Evolutionary conservation across 805 yeast genomes (phyloP).

Genomic region (Kazachstania viticola): DNA sequence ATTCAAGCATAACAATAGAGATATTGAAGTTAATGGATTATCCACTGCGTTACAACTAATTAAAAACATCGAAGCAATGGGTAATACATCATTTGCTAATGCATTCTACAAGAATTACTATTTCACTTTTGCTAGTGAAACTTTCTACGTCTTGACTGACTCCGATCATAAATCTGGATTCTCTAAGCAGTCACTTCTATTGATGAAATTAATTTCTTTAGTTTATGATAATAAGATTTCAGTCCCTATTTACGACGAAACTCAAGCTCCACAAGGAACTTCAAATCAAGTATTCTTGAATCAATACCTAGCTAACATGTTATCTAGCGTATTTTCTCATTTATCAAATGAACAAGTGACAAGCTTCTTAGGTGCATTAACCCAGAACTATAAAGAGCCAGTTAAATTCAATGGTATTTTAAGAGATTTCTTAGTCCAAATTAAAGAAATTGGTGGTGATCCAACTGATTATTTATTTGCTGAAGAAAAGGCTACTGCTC

Average conservation of each 20-base stretch:
- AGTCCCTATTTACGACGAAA: slow-evolving; percentile 69
- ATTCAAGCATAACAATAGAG: slow-evolving; percentile 91
- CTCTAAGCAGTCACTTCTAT: slow-evolving; percentile 70
- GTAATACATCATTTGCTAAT: slow-evolving; percentile 57
- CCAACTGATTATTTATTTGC: slow-evolving; percentile 89
- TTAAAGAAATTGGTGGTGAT: slow-evolving; percentile 91
- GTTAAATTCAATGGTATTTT: slow-evolving; percentile 69
- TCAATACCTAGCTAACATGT: slow-evolving; percentile 70
- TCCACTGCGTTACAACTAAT: slow-evolving; percentile 73
- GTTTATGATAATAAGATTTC: slow-evolving; percentile 67
- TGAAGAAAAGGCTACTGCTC: slow-evolving; percentile 78
- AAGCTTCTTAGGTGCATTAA: slow-evolving; percentile 68
- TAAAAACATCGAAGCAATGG: slow-evolving; percentile 71
- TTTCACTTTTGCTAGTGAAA: slow-evolving; percentile 81
- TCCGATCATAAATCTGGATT: slow-evolving; percentile 97
- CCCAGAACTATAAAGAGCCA: slow-evolving; percentile 61
- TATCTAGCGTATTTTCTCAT: slow-evolving; percentile 86
- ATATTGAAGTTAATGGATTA: slow-evolving; percentile 88
- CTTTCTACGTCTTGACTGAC: slow-evolving; percentile 88
- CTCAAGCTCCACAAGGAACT: slow-evolving; percentile 77
- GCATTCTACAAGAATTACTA: slow-evolving; percentile 84
- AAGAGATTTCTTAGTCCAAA: slow-evolving; percentile 93
- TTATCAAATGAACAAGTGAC: slow-evolving; percentile 72
- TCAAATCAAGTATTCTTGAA: slow-evolving; percentile 67
- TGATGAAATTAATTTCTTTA: slow-evolving; percentile 72